Evolutionary conservation across 2,329 filamentous ascomycete genomes (phyloP).

Genomic region (Alternaria alternata): DNA sequence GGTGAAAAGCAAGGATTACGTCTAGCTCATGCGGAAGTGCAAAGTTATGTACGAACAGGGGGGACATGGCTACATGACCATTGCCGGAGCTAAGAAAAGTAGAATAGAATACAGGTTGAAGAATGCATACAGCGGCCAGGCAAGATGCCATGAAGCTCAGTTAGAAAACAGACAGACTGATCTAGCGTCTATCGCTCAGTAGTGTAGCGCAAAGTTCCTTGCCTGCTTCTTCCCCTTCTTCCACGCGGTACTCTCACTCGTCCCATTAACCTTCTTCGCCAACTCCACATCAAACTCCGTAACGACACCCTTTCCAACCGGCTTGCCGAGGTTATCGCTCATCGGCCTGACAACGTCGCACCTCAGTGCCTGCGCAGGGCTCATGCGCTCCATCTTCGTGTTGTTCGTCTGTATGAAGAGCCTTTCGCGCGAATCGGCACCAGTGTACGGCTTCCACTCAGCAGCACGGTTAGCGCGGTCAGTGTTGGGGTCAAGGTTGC

Average conservation of each 20-base stretch:
- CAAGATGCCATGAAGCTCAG: not conserved
- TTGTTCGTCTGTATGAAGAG: slow-evolving; percentile 51
- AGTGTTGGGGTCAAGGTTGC: slow-evolving; percentile 70
- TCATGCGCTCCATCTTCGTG: slow-evolving; percentile 52
- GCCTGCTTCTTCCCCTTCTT: not conserved
- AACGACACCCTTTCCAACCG: slow-evolving; percentile 10
- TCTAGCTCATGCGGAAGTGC: too few species aligned
- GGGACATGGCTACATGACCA: too few species aligned
- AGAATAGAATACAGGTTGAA: too few species aligned
- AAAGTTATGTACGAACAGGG: too few species aligned
- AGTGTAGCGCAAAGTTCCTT: not conserved
- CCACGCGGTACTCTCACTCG: slow-evolving; percentile 12
- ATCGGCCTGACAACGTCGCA: slow-evolving; percentile 22
- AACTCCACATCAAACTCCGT: slow-evolving; percentile 14
- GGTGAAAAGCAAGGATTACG: too few species aligned
- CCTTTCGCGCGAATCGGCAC: slow-evolving; percentile 31
- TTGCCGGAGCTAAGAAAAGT: too few species aligned
- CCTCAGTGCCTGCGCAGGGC: slow-evolving; percentile 13
- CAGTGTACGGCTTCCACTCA: slow-evolving; percentile 60
- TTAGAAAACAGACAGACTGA: too few species aligned
- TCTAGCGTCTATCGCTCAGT: not conserved
- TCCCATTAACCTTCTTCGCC: slow-evolving; percentile 8
- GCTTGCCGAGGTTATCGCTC: slow-evolving; percentile 19
- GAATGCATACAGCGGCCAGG: too few species aligned
- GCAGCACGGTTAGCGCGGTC: slow-evolving; percentile 58